Evolutionary conservation across 768 basidiomycete genomes (phyloP).

Genomic region (Calocybe gangraenosa): DNA sequence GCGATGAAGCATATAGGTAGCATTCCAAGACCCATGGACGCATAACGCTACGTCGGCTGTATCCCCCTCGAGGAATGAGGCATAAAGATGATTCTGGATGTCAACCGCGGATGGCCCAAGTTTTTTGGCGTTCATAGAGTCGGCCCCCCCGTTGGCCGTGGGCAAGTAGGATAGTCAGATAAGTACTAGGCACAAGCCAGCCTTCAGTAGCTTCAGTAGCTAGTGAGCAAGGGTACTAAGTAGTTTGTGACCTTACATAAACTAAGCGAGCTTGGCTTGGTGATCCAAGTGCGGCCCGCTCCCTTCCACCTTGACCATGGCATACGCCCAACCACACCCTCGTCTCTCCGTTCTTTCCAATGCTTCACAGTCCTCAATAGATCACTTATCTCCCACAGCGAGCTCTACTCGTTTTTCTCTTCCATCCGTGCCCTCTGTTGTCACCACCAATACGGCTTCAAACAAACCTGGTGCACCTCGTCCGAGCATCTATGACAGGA

Average conservation of each 20-base stretch:
- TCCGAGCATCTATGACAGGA: constrained; percentile 85
- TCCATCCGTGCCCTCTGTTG: constrained; percentile 49
- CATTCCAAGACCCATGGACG: constrained; percentile 61
- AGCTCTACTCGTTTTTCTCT: constrained; percentile 70
- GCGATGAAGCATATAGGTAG: constrained; percentile 75
- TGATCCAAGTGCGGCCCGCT: no score
- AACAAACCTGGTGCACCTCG: constrained; percentile 38
- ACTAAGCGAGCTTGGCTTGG: no score
- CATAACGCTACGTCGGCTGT: constrained; percentile 78
- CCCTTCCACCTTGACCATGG: constrained; percentile 25
- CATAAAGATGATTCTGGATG: constrained; percentile 75
- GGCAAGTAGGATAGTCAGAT: no score
- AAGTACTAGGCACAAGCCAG: no score
- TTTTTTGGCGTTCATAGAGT: constrained; percentile 30
- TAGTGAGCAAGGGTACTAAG: neutral
- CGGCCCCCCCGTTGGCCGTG: neutral
- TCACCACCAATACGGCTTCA: constrained; percentile 30
- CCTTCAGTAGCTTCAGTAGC: no score
- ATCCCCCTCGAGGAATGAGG: constrained; percentile 62
- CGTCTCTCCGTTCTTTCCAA: constrained; percentile 67
- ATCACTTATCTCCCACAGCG: constrained; percentile 51
- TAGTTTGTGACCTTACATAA: neutral
- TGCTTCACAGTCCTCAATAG: constrained; percentile 50
- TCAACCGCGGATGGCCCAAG: constrained; percentile 44
- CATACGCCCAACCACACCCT: constrained; percentile 60